Conservation (phyloP, 2,329 filamentous ascomycete species). For the Tolypocladium endophyticum region DNA sequence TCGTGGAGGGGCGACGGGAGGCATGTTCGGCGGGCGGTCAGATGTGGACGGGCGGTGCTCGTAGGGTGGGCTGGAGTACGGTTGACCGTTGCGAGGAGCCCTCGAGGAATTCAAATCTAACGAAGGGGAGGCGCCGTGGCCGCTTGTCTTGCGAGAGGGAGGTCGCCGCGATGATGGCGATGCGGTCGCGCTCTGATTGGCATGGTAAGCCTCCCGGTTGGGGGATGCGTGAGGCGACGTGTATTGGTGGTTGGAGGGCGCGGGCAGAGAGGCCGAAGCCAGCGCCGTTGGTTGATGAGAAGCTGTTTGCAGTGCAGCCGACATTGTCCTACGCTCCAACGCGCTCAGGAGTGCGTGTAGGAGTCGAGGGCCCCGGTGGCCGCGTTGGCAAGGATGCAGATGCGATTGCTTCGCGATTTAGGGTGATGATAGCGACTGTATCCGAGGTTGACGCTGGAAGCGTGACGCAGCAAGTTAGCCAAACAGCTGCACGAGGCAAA, state of each 20-base stretch:
- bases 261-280: constrained; percentile 36
- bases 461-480: background rate
- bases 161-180: constrained; percentile 44
- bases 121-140: constrained; percentile 28
- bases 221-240: constrained; percentile 40
- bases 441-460: background rate
- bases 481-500: background rate
- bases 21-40: constrained; percentile 48
- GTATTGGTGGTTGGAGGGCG: constrained; percentile 41
- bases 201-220: constrained; percentile 47
- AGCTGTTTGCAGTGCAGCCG: constrained; percentile 51
- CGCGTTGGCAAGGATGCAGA: background rate
- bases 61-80: constrained; percentile 28
- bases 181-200: constrained; percentile 33
- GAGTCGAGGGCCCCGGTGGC: constrained; percentile 3
- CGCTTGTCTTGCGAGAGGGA: constrained; percentile 40
- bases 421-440: background rate
- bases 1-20: constrained; percentile 66
- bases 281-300: constrained; percentile 43
- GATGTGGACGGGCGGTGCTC: constrained; percentile 33
- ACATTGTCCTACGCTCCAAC: constrained; percentile 20
- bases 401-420: background rate
- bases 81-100: constrained; percentile 32
- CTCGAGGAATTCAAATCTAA: constrained; percentile 31
- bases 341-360: constrained; percentile 3